These are phyloP conservation scores for Candolleomyces eurysporus DNA, from an alignment of 768 basidiomycete species.

Conservation along the genomic window DNA sequence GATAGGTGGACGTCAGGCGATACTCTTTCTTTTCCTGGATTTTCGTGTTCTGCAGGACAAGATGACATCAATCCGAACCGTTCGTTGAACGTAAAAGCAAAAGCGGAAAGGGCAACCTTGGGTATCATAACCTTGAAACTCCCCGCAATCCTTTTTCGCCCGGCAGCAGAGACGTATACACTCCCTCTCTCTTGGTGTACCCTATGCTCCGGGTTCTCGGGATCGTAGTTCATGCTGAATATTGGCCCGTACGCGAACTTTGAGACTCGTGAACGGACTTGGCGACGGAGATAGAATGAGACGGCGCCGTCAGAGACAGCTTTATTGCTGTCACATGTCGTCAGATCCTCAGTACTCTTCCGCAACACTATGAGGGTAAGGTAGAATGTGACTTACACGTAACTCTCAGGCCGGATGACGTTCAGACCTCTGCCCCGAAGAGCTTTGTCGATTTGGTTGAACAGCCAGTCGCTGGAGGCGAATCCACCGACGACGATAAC, in stretches of 20 bases:
- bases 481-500: slow-evolving; percentile 44
- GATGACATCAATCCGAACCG: background rate
- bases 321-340: slow-evolving; percentile 20
- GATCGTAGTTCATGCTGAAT: slow-evolving; percentile 8
- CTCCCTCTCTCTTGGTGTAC: background rate
- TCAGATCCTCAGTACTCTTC: background rate
- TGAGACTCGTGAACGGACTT: slow-evolving; percentile 21
- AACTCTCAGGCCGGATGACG: slow-evolving; percentile 38
- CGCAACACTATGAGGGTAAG: no score
- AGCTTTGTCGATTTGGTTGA: slow-evolving; percentile 26
- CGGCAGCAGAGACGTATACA: slow-evolving; percentile 7
- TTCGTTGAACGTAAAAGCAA: background rate
- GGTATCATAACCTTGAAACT: slow-evolving; percentile 9
- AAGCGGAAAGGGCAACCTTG: slow-evolving; percentile 3
- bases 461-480: slow-evolving; percentile 41
- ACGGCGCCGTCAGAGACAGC: slow-evolving; percentile 29
- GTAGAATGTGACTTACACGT: slow-evolving; percentile 31
- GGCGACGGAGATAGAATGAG: slow-evolving; percentile 23
- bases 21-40: slow-evolving; percentile 21
- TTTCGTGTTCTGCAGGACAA: slow-evolving; percentile 11
- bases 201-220: slow-evolving; percentile 15
- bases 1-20: slow-evolving; percentile 1
- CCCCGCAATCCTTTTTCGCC: background rate
- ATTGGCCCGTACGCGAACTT: slow-evolving; percentile 21
- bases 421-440: slow-evolving; percentile 28